These are phyloP conservation scores for Conoideocrella luteorostrata DNA, from an alignment of 2,329 filamentous ascomycete genomes.

Conservation along the genomic window DNA sequence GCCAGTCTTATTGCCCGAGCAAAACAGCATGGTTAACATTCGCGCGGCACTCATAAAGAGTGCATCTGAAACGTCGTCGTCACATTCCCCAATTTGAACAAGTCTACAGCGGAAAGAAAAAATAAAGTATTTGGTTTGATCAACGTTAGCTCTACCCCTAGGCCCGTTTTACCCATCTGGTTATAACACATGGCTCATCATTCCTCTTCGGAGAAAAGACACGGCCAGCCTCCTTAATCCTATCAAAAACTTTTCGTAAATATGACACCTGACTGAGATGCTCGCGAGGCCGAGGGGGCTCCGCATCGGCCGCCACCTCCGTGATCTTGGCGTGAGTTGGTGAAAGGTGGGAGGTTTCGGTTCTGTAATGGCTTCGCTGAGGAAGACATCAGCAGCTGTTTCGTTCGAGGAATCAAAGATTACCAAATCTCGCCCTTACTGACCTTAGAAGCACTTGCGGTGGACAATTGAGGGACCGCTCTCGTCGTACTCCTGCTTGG, in stretches of 20 bases:
- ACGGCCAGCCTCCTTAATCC: constrained; percentile 46
- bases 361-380: constrained; percentile 25
- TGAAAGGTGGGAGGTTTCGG: constrained; percentile 26
- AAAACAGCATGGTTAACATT: no score
- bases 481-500: constrained; percentile 99
- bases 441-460: constrained; percentile 99
- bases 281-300: constrained; percentile 38
- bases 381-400: constrained; percentile 15
- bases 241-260: constrained; percentile 52
- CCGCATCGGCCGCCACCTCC: constrained; percentile 38
- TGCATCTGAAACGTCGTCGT: not conserved
- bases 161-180: constrained; percentile 42
- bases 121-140: constrained; percentile 49
- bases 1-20: no score
- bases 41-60: not conserved
- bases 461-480: constrained; percentile 98
- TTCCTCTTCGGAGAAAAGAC: constrained; percentile 41
- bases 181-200: constrained; percentile 43
- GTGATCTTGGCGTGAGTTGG: constrained; percentile 35
- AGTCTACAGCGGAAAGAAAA: constrained; percentile 31
- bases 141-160: constrained; percentile 49
- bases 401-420: no score
- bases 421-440: no score
- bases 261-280: constrained; percentile 46
- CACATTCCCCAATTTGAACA: constrained; percentile 14